Percentiles rank a stretch among this genome's conserved stretches.
phyloP scores from a whole-genome alignment of 306 rosid genomes.

The Cicer judaicum region DNA sequence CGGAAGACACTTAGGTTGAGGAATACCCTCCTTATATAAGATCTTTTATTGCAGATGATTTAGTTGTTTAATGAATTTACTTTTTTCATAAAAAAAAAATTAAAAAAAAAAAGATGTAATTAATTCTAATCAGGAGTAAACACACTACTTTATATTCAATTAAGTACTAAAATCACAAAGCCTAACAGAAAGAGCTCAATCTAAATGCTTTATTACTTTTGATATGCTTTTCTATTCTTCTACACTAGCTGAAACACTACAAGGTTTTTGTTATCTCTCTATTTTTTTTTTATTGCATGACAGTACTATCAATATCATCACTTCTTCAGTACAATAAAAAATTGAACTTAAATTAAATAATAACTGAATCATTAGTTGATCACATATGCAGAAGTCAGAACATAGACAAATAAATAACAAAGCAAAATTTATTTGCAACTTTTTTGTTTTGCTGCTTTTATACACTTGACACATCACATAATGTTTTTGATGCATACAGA shows the following conservation, averaged over 20 bases:
- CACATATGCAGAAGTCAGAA: not conserved
- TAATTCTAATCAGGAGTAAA: no score
- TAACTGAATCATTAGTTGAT: not conserved
- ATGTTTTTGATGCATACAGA: constrained; percentile 35
- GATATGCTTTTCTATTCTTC: not conserved
- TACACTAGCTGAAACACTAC: not conserved
- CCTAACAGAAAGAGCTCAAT: no score
- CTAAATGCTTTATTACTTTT: no score
- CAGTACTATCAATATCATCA: not conserved
- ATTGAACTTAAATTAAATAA: not conserved
- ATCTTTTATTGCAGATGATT: no score
- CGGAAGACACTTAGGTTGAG: no score
- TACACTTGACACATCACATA: constrained; percentile 39
- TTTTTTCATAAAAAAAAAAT: no score
- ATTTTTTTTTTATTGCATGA: not conserved
- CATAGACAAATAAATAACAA: constrained; percentile 32
- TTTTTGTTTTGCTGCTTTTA: constrained; percentile 14
- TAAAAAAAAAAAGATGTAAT: no score
- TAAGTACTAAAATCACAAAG: no score
- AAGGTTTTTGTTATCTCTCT: no score
- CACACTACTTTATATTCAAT: no score
- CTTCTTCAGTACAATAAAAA: not conserved
- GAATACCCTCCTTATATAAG: no score
- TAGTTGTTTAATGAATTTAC: no score
- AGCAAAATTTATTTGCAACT: constrained; percentile 39